Percentiles rank a stretch among this genome's conserved stretches.
Conservation (phyloP, 2,329 filamentous ascomycete genomes). For the Arachnomyces sp. region DNA sequence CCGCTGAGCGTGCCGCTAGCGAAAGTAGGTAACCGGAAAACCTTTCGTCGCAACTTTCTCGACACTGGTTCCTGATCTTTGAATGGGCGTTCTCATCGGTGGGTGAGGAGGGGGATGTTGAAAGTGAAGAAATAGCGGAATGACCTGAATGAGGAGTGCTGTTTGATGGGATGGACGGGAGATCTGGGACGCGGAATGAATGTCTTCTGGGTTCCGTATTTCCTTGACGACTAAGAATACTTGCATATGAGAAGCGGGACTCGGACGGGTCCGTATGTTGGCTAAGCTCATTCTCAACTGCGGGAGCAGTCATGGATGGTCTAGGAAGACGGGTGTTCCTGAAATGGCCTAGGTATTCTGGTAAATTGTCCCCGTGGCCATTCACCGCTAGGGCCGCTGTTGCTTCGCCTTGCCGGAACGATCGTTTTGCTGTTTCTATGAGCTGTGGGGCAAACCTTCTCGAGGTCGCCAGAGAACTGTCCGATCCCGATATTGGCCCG, state of each 20-base stretch:
- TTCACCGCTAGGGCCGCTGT: slow-evolving; percentile 47
- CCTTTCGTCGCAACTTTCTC: slow-evolving; percentile 64
- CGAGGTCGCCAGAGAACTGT: slow-evolving; percentile 10
- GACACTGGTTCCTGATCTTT: slow-evolving; percentile 16
- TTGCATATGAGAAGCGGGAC: slow-evolving; percentile 40
- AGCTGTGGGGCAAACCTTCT: slow-evolving; percentile 67
- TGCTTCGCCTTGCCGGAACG: slow-evolving; percentile 58
- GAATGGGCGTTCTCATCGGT: slow-evolving; percentile 12
- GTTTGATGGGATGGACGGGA: slow-evolving; percentile 57
- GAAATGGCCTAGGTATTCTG: slow-evolving; percentile 52
- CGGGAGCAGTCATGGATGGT: neutral
- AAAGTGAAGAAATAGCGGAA: slow-evolving; percentile 18
- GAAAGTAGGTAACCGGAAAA: slow-evolving; percentile 71
- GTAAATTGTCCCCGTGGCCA: slow-evolving; percentile 26
- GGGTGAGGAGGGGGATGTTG: slow-evolving; percentile 17
- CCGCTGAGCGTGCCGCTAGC: slow-evolving; percentile 70
- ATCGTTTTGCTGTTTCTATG: slow-evolving; percentile 69
- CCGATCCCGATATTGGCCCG: slow-evolving; percentile 8
- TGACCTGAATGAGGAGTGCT: slow-evolving; percentile 42
- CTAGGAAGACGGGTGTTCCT: slow-evolving; percentile 9
- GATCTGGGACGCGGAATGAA: slow-evolving; percentile 54
- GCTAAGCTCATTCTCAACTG: slow-evolving; percentile 11
- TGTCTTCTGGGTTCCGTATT: slow-evolving; percentile 31
- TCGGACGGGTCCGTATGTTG: slow-evolving; percentile 18
- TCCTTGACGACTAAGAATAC: slow-evolving; percentile 31